These are phyloP conservation scores for Trichoderma gamsii DNA, from an alignment of 495 filamentous ascomycete genomes.

Conservation along the genomic window DNA sequence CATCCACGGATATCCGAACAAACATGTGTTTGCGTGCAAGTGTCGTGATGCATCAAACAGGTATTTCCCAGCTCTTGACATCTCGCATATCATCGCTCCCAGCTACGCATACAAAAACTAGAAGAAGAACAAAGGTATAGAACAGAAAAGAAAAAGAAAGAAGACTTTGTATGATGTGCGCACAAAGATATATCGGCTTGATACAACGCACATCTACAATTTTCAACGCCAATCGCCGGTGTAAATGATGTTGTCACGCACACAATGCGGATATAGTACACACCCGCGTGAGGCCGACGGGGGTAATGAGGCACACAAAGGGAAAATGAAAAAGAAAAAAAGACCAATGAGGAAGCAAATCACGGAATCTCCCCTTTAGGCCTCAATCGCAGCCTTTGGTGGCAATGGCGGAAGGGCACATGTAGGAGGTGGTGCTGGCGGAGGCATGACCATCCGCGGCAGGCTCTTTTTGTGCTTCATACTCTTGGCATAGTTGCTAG, in stretches of 20 bases:
- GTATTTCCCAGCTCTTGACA: not conserved
- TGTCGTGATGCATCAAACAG: no score
- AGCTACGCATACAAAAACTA: not conserved
- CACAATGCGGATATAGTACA: not conserved
- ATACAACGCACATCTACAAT: not conserved
- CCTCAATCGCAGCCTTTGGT: constrained; percentile 17
- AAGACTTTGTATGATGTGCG: no score
- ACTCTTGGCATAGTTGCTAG: constrained; percentile 19
- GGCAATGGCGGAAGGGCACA: constrained; percentile 60
- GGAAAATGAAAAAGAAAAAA: not conserved
- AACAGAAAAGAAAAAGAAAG: not conserved
- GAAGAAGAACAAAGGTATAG: not conserved
- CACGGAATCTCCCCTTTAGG: not conserved
- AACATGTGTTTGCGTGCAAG: no score
- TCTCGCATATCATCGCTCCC: not conserved
- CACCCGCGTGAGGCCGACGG: not conserved
- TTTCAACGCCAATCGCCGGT: not conserved
- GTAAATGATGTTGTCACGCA: not conserved
- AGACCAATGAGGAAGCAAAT: not conserved
- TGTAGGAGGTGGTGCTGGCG: constrained; percentile 56
- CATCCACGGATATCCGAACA: no score
- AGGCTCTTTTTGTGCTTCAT: constrained; percentile 48
- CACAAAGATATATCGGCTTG: not conserved
- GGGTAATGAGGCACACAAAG: not conserved
- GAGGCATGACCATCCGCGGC: constrained; percentile 52